Percentiles rank a stretch among this genome's conserved stretches.
These are phyloP conservation scores for Paracamarosporium sp. DNA, from an alignment of 2,329 filamentous ascomycete genomes.

Conservation along the genomic window DNA sequence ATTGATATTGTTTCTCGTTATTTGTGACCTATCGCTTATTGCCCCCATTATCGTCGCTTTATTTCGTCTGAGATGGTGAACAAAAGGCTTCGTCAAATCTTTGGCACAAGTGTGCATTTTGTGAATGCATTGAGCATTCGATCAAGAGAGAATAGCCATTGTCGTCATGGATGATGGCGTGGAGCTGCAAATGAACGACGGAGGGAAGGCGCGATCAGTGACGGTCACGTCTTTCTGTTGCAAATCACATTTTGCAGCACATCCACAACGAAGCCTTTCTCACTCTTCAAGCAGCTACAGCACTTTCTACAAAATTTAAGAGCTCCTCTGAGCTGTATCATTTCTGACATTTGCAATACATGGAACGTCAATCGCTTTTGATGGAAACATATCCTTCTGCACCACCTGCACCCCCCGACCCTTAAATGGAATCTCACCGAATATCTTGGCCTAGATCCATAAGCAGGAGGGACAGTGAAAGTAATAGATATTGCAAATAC, in stretches of 20 bases:
- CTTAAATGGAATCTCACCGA: background rate
- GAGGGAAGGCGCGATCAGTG: background rate
- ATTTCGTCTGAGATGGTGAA: constrained; percentile 38
- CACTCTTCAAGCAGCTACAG: background rate
- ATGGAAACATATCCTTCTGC: background rate
- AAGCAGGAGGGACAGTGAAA: constrained; percentile 45
- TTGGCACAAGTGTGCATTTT: background rate
- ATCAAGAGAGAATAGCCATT: background rate
- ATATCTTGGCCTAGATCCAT: background rate
- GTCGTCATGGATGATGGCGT: background rate
- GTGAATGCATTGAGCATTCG: background rate
- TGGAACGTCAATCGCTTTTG: background rate
- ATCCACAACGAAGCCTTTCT: background rate
- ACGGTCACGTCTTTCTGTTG: background rate
- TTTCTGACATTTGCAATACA: background rate
- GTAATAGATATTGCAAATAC: constrained; percentile 14
- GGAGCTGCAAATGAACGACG: background rate
- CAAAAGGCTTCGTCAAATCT: background rate
- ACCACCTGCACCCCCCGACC: background rate
- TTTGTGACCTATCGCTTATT: background rate
- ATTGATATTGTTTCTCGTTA: background rate
- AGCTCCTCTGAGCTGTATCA: background rate
- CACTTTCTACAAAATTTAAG: background rate
- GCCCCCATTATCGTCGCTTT: background rate
- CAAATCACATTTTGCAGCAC: background rate